phyloP scores from a whole-genome alignment of 2,329 filamentous ascomycete species.

The Sarocladium brachiariae region DNA sequence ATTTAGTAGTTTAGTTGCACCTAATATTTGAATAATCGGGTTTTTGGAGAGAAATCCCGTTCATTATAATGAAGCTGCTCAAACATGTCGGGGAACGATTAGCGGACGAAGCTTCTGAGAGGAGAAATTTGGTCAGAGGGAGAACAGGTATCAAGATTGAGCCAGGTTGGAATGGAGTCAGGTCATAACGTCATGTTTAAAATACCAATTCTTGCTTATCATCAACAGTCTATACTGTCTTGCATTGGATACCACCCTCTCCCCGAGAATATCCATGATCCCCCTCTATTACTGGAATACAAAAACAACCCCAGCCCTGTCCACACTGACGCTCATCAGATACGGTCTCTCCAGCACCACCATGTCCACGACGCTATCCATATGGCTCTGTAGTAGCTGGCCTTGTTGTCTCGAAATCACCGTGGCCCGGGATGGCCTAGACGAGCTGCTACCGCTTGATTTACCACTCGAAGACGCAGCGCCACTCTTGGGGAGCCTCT shows the following conservation, averaged over 20 bases:
- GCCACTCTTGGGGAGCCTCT: slow-evolving; percentile 41
- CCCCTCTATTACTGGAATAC: slow-evolving; percentile 52
- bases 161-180: no score
- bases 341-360: slow-evolving; percentile 85
- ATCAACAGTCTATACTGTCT: not conserved
- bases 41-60: no score
- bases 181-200: no score
- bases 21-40: no score
- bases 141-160: no score
- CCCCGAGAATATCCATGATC: not conserved
- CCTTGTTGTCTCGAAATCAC: slow-evolving; percentile 87
- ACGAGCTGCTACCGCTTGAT: slow-evolving; percentile 11
- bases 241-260: not conserved
- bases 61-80: no score
- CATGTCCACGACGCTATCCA: slow-evolving; percentile 83
- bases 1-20: no score
- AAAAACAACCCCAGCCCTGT: slow-evolving; percentile 83
- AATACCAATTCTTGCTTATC: no score
- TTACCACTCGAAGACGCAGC: slow-evolving; percentile 17
- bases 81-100: no score
- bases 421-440: slow-evolving; percentile 61
- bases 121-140: no score
- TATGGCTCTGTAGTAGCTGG: slow-evolving; percentile 73
- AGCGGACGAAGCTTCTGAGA: no score
- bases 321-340: slow-evolving; percentile 85